Conservation (phyloP, 345 rosid species). For the Aquilaria sinensis region DNA sequence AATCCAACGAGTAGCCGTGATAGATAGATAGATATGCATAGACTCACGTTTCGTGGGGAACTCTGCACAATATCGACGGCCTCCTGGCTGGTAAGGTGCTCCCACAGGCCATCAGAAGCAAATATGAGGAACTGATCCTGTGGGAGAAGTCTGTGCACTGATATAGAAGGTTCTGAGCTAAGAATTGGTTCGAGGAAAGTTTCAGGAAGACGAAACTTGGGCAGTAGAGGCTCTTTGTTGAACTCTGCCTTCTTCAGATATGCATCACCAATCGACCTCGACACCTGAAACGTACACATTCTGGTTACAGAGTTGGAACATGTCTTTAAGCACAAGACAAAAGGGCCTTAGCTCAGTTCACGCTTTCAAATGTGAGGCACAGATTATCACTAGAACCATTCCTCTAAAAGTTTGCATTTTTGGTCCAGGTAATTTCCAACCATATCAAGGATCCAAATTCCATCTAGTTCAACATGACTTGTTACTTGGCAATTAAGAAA, state of each 20-base stretch:
- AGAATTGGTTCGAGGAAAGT: constrained; percentile 63
- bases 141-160: constrained; percentile 39
- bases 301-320: background rate
- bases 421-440: too few relatives aligned
- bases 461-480: too few relatives aligned
- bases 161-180: constrained; percentile 56
- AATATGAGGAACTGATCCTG: constrained; percentile 70
- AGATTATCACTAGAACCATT: too few relatives aligned
- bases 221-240: constrained; percentile 64
- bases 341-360: background rate
- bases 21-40: background rate
- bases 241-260: constrained; percentile 70
- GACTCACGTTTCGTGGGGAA: constrained; percentile 49
- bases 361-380: too few relatives aligned
- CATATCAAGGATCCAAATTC: too few relatives aligned
- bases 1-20: too few relatives aligned
- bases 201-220: constrained; percentile 48
- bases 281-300: constrained; percentile 38
- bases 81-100: constrained; percentile 65
- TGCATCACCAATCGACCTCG: constrained; percentile 85
- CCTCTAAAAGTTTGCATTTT: too few relatives aligned
- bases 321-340: background rate
- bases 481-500: background rate
- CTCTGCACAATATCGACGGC: constrained; percentile 55
- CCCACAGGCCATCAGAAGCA: constrained; percentile 95